phyloP scores from a whole-genome alignment of 371 early-diverging fungal species.

The Mucor piriformis region DNA sequence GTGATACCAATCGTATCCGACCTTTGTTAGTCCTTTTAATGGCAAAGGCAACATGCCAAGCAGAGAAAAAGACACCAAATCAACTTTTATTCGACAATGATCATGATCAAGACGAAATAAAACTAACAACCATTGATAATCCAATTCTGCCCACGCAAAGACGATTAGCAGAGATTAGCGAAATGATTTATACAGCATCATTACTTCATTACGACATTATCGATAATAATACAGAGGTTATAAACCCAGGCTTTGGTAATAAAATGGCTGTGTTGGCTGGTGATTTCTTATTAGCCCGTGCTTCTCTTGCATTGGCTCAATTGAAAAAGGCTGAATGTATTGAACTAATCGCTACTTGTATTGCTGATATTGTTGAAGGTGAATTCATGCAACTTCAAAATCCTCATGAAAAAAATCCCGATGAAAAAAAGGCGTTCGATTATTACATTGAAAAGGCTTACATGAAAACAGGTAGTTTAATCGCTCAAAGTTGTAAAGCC shows the following conservation, averaged over 20 bases:
- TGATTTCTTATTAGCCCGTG: constrained; percentile 91
- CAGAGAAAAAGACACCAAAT: constrained; percentile 24
- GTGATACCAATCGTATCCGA: constrained; percentile 90
- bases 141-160: constrained; percentile 86
- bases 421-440: constrained; percentile 60
- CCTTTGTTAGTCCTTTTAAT: constrained; percentile 90
- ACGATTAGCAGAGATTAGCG: constrained; percentile 92
- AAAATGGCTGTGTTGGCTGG: constrained; percentile 96
- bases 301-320: constrained; percentile 88
- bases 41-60: constrained; percentile 74
- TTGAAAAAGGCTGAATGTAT: constrained; percentile 89
- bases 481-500: constrained; percentile 87
- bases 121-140: constrained; percentile 34
- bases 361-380: constrained; percentile 94
- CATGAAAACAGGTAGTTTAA: constrained; percentile 89
- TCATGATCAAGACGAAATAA: constrained; percentile 12
- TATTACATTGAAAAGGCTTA: constrained; percentile 92
- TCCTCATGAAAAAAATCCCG: constrained; percentile 62
- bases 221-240: constrained; percentile 66
- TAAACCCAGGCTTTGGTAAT: constrained; percentile 91
- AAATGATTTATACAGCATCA: constrained; percentile 97
- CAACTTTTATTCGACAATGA: constrained; percentile 14
- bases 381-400: constrained; percentile 96
- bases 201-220: constrained; percentile 96
- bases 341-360: constrained; percentile 89